Base-by-base conservation (phyloP, 441 rosid species). In the Jatropha podagrica region DNA sequence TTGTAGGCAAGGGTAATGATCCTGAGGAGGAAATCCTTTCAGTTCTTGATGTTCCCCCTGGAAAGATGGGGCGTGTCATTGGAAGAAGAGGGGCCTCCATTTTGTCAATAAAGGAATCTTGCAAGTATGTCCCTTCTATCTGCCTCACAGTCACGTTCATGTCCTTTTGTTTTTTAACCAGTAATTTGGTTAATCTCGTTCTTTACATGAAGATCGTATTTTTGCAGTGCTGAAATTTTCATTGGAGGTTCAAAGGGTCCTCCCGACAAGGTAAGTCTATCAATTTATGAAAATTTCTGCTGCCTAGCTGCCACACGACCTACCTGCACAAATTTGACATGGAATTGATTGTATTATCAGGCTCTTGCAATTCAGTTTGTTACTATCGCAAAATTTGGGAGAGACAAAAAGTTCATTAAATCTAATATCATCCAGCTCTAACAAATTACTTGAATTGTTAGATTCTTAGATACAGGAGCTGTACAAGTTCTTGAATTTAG, bases 61-160 rank as follows among this genome's bases (percentile, higher is more conserved):
- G 98, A 72, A 88, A 88, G 84, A 95, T 95, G 99, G 99, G 99
- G 15, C 83, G 85, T 74, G 73, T 95, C 78, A 95, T 93, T 80
- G 99, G 98, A 76, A 90, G 86, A 80, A 88, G 89, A 80, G 99
- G 98, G 79, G 78, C 96, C 65, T 85, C 95, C 26, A 95, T 95
- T 78, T 83, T 87, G 80, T 83, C 92, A 38, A 84, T 95, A 37
- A 95, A 95, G 88, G 81, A 89, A 80, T 90, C 96, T 71, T 93
- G 98, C 98, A 87, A 85, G 99, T 92, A 79, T 46, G 11, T 67
- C 52, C 76, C 63, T 73, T 74, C 74, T 51, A 74, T 52, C 78
- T 60, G 59, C 1, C 65, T 77, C 64, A 17, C 77, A n/a, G 75
- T 68, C 49, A 46, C n/a, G 8, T 37, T 15, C 59, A 44, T 37